A percentile compares a stretch with the other conserved stretches of the same genome.
phyloP scores from a whole-genome alignment of 345 rosid species.

The Leavenworthia alabamica region DNA sequence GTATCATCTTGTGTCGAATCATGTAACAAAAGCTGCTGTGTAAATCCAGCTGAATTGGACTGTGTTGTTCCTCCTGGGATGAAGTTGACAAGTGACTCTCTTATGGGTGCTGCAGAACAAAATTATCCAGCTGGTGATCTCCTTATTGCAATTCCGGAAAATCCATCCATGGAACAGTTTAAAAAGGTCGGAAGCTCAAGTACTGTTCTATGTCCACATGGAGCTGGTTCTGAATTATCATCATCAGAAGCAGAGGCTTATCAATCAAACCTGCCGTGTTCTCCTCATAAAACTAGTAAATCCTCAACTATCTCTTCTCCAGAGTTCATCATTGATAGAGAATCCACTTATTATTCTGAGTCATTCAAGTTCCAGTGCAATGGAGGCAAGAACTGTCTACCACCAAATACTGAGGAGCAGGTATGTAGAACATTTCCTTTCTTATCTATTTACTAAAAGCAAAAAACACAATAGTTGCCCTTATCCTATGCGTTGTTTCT shows the following conservation, averaged over 20 bases:
- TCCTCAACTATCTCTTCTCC: conserved; percentile 29
- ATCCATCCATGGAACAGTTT: conserved; percentile 34
- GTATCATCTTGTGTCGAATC: conserved; percentile 29
- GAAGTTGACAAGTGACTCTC: conserved; percentile 34
- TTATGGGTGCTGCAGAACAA: conserved; percentile 36
- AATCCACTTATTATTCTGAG: conserved; percentile 34
- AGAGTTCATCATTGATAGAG: conserved; percentile 27
- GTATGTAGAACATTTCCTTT: conserved; percentile 44
- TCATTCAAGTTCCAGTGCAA: conserved; percentile 30
- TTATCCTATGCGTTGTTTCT: not conserved
- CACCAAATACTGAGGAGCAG: conserved; percentile 46
- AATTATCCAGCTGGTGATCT: conserved; percentile 24
- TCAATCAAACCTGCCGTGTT: conserved; percentile 23
- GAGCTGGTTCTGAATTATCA: conserved; percentile 40
- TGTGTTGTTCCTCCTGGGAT: conserved; percentile 33
- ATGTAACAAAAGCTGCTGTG: conserved; percentile 31
- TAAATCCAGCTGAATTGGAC: conserved; percentile 32
- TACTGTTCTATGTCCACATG: conserved; percentile 18
- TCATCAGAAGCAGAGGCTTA: conserved; percentile 36
- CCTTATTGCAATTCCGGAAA: conserved; percentile 30
- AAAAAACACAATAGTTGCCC: not conserved
- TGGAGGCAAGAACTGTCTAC: conserved; percentile 32
- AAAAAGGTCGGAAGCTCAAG: conserved; percentile 32
- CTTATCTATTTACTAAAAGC: not conserved
- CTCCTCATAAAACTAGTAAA: conserved; percentile 30